These are phyloP conservation scores for Middelhovenomyces tepae DNA, from an alignment of 805 yeast species.

Conservation along the genomic window DNA sequence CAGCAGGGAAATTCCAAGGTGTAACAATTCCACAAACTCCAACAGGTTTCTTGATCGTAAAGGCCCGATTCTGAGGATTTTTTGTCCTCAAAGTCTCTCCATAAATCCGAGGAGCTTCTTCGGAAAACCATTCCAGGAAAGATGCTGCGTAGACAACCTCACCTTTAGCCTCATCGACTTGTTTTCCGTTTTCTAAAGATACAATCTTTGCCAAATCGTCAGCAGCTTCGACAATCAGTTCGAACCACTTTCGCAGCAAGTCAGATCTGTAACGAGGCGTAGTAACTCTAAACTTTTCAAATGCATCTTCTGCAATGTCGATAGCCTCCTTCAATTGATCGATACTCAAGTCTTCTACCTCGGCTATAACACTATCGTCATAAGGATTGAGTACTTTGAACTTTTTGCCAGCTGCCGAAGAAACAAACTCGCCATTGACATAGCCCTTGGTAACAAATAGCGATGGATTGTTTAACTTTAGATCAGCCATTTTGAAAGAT, in stretches of 20 bases:
- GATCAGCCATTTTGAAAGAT: too few species aligned
- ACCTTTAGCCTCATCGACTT: slow-evolving; percentile 59
- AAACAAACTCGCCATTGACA: slow-evolving; percentile 69
- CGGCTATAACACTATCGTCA: slow-evolving; percentile 39
- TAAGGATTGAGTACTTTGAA: slow-evolving; percentile 78
- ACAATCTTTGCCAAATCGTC: slow-evolving; percentile 53
- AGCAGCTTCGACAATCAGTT: slow-evolving; percentile 41
- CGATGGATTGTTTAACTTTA: too few species aligned
- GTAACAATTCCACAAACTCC: slow-evolving; percentile 58
- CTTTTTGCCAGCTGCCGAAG: slow-evolving; percentile 32
- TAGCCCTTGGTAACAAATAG: too few species aligned
- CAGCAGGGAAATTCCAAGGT: slow-evolving; percentile 63
- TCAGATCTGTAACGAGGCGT: slow-evolving; percentile 49
- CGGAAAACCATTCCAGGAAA: slow-evolving; percentile 80
- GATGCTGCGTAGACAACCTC: slow-evolving; percentile 59
- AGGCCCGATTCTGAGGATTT: slow-evolving; percentile 36
- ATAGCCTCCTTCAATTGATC: slow-evolving; percentile 46
- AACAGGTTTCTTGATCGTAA: slow-evolving; percentile 49
- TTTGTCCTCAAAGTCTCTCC: slow-evolving; percentile 55
- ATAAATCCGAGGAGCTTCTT: slow-evolving; percentile 48
- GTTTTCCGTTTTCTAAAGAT: slow-evolving; percentile 65
- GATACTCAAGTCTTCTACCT: slow-evolving; percentile 31
- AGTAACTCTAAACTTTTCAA: slow-evolving; percentile 40
- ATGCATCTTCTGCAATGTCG: slow-evolving; percentile 42
- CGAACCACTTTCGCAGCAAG: slow-evolving; percentile 45